These are phyloP conservation scores for Metschnikowia gelsemii DNA, from an alignment of 805 yeast species.

Conservation along the genomic window DNA sequence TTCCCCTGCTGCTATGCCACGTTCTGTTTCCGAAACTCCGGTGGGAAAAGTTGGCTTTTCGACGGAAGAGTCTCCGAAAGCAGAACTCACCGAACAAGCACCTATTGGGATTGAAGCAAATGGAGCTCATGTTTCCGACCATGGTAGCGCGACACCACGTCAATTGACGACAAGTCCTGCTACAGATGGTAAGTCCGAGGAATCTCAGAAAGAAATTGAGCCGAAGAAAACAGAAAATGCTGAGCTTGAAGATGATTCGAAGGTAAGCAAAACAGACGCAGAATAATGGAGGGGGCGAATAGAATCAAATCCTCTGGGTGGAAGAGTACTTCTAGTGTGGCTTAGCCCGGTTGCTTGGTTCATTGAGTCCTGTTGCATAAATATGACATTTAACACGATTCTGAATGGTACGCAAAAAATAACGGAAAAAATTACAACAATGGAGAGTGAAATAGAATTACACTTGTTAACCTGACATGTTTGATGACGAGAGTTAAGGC, in stretches of 20 bases:
- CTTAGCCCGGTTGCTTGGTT: neutral
- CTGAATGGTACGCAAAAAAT: neutral
- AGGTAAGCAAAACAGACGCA: neutral
- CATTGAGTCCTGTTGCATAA: neutral
- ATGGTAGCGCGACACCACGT: too few relatives aligned
- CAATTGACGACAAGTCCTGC: too few relatives aligned
- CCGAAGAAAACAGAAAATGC: too few relatives aligned
- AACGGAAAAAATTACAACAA: neutral
- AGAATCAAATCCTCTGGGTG: neutral
- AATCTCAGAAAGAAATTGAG: too few relatives aligned
- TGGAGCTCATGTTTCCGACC: neutral
- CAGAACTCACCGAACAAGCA: too few relatives aligned
- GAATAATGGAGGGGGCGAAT: too few relatives aligned
- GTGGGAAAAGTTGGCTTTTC: slow-evolving; percentile 7
- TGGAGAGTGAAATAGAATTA: neutral
- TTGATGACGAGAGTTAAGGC: too few relatives aligned
- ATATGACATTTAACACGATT: neutral
- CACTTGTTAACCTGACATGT: too few relatives aligned
- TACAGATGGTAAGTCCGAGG: too few relatives aligned
- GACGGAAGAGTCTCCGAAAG: neutral
- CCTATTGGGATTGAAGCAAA: neutral
- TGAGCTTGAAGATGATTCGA: neutral
- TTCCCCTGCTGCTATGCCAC: slow-evolving; percentile 6
- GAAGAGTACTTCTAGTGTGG: neutral
- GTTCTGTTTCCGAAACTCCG: slow-evolving; percentile 11